Evolutionary conservation across 176 grass and related monocot species (phyloP).

Genomic region (Triticum monococcum): DNA sequence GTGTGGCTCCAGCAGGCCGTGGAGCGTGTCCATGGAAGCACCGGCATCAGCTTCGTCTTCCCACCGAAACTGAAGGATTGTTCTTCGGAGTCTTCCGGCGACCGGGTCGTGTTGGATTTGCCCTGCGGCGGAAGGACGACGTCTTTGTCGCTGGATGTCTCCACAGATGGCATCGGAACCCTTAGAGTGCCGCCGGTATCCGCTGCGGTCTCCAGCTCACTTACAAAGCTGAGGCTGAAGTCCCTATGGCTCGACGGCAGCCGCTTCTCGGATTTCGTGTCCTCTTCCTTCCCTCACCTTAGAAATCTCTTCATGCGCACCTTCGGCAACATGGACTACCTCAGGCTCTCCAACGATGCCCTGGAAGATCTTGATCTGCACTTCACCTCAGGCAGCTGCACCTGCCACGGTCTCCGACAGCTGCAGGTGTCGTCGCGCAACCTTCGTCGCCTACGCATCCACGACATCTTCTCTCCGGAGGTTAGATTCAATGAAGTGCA

Average conservation of each 20-base stretch:
- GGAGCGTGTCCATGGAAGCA: not conserved
- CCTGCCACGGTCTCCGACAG: not conserved
- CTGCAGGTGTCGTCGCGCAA: not conserved
- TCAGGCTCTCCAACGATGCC: not conserved
- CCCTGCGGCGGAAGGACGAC: not conserved
- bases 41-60: not conserved
- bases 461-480: not conserved
- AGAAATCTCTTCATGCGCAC: not conserved
- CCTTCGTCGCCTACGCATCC: not conserved
- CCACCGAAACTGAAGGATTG: too few relatives aligned
- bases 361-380: not conserved
- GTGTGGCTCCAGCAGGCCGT: not conserved
- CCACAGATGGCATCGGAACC: not conserved
- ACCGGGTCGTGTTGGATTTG: not conserved
- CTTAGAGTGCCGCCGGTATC: not conserved
- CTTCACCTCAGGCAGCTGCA: not conserved
- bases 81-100: not conserved
- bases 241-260: not conserved
- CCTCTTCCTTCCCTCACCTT: not conserved
- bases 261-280: not conserved
- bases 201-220: not conserved
- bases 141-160: not conserved
- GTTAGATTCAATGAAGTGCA: not conserved
- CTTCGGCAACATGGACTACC: not conserved
- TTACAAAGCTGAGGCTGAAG: not conserved